These are phyloP conservation scores for Ceratorhiza oryzae-sativae DNA, from an alignment of 1,284 basidiomycete genomes.

Conservation along the genomic window DNA sequence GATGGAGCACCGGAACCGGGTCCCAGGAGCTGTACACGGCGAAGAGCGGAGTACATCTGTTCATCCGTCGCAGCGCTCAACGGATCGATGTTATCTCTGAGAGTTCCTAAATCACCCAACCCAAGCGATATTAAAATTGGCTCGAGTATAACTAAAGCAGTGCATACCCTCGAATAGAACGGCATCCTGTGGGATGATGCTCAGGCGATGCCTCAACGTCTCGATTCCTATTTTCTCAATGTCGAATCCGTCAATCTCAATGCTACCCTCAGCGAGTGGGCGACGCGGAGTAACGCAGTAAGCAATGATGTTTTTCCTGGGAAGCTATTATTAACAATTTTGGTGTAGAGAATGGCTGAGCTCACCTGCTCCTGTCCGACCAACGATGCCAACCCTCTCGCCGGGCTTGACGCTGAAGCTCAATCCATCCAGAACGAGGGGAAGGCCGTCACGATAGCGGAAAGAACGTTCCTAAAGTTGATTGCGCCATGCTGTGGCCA, in stretches of 20 bases:
- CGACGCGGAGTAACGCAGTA: conserved; percentile 72
- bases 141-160: background rate
- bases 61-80: conserved; percentile 60
- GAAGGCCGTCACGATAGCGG: conserved; percentile 73
- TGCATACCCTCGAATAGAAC: conserved; percentile 58
- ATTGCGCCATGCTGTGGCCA: conserved; percentile 75
- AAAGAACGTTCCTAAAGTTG: conserved; percentile 66
- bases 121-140: background rate
- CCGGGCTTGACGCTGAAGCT: conserved; percentile 69
- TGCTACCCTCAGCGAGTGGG: conserved; percentile 69
- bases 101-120: conserved; percentile 56
- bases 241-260: conserved; percentile 60
- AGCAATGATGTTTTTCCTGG: conserved; percentile 78
- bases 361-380: conserved; percentile 71
- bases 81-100: conserved; percentile 74
- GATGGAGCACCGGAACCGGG: conserved; percentile 18
- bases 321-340: background rate
- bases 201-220: conserved; percentile 61
- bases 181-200: conserved; percentile 76
- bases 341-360: conserved; percentile 25
- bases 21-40: conserved; percentile 65
- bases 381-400: conserved; percentile 80
- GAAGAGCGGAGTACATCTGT: conserved; percentile 62
- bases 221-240: conserved; percentile 64
- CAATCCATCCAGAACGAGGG: conserved; percentile 73